These are phyloP conservation scores for Nicotiana rustica DNA, from an alignment of 305 asterid genomes.

Conservation along the genomic window DNA sequence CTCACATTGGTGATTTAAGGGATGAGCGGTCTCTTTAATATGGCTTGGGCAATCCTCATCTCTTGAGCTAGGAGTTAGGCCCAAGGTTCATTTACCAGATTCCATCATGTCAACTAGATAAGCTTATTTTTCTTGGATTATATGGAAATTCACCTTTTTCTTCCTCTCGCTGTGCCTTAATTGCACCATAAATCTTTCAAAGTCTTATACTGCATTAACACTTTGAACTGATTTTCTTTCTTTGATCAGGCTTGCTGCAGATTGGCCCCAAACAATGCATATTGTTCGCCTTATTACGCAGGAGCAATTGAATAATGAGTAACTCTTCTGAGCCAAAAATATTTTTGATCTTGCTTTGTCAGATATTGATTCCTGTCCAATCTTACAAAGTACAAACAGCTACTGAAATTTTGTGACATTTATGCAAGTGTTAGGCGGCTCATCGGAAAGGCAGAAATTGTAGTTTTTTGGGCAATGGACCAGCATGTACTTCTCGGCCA, in stretches of 20 bases:
- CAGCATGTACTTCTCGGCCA: conserved; percentile 87
- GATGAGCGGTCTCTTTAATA: too few relatives aligned
- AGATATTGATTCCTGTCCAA: conserved; percentile 25
- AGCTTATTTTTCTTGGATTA: not conserved
- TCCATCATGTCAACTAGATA: not conserved
- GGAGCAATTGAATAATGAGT: conserved; percentile 95
- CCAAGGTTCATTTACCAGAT: not conserved
- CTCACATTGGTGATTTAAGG: too few relatives aligned
- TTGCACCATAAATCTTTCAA: not conserved
- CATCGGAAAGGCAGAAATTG: conserved; percentile 87
- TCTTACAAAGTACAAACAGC: not conserved
- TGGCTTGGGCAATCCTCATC: too few relatives aligned
- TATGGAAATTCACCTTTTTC: not conserved
- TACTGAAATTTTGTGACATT: conserved; percentile 15
- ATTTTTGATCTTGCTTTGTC: conserved; percentile 23
- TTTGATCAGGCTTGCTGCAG: conserved; percentile 79
- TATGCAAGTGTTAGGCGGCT: conserved; percentile 58
- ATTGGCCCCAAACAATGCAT: conserved; percentile 92
- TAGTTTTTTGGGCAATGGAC: conserved; percentile 92
- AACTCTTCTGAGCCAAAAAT: conserved; percentile 39
- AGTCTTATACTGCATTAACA: not conserved
- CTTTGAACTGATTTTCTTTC: not conserved
- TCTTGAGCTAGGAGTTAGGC: too few relatives aligned
- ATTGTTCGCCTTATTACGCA: conserved; percentile 81
- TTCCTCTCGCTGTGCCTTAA: not conserved